Conservation (phyloP, 495 filamentous ascomycete species). For the Trichoderma asperelloides region DNA sequence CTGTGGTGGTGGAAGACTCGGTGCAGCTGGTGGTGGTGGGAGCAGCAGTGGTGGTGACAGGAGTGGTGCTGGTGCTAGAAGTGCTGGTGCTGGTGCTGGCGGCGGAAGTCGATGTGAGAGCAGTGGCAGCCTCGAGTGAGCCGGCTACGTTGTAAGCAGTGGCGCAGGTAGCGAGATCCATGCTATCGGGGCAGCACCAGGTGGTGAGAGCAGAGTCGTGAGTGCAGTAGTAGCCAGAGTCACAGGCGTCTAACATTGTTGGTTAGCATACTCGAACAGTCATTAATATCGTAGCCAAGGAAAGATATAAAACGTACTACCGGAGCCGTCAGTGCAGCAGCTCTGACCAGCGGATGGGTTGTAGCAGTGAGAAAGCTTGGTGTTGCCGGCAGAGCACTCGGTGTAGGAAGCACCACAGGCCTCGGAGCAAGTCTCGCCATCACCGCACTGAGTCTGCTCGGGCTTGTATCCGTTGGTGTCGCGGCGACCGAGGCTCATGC, state of each 20-base stretch:
- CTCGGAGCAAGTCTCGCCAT: slow-evolving; percentile 35
- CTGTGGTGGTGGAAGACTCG: slow-evolving; percentile 14
- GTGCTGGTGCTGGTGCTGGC: slow-evolving; percentile 14
- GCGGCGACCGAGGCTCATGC: slow-evolving; percentile 31
- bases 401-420: slow-evolving; percentile 37
- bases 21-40: slow-evolving; percentile 16
- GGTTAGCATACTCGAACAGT: slow-evolving; percentile 12
- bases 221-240: slow-evolving; percentile 39
- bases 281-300: neutral
- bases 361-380: slow-evolving; percentile 33
- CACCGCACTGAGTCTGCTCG: slow-evolving; percentile 28
- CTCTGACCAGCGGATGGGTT: slow-evolving; percentile 30
- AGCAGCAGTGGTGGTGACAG: slow-evolving; percentile 13
- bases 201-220: slow-evolving; percentile 28
- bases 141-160: slow-evolving; percentile 27
- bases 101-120: slow-evolving; percentile 16
- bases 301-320: slow-evolving; percentile 27
- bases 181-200: slow-evolving; percentile 39
- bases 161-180: slow-evolving; percentile 35
- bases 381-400: slow-evolving; percentile 31
- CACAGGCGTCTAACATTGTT: slow-evolving; percentile 32
- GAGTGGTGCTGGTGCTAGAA: slow-evolving; percentile 13
- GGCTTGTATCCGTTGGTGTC: slow-evolving; percentile 32
- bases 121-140: slow-evolving; percentile 28
- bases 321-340: slow-evolving; percentile 35